Evolutionary conservation across 176 grass and related monocot genomes (phyloP), one percentile per base, ranked within the genome.

Genomic region (Canna indica): DNA sequence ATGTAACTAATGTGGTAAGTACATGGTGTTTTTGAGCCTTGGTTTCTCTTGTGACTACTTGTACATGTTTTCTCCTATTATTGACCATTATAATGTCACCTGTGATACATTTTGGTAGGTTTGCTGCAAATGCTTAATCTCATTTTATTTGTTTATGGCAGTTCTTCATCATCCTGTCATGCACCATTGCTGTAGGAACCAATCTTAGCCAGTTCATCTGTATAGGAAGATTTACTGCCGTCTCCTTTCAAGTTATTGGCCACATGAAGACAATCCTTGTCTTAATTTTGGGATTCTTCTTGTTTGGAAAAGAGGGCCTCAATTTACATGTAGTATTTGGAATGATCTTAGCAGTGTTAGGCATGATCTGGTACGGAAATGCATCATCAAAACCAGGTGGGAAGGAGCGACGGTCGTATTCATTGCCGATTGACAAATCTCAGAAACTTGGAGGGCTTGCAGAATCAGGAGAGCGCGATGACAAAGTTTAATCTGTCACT

Each of bases 191-290:
- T 35, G 71, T 81, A 0, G 85, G 85, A 41, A 87, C 85, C 70
- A 83, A 83, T 45, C 81, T 83, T 28, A 88, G 85, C 75, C 85
- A 84, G 36, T 77, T 77, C 68, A 82, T 77, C 50, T 82, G 80
- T 46, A 77, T 82, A 2, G 74, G 74, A 59, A 72, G 80, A 45
- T 82, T 82, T 68, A 77, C 80, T 10, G 46, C 74, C 1, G 80
- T 82, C 26, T 82, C 59, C 4, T 82, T 77, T 30, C 80, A 82
- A 77, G 80, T 82, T 28, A 74, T 77, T 34, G 68, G 74, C n/a
- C 80, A 82, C 71, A 82, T 77, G 80, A 82, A 77, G 74, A 82
- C 68, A 3, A 73, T 77, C 24, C 80, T 82, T 47, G 80, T 82
- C 59, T 36, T 82, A 58, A 65, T 64, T 39, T 34, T 82, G 67